These are phyloP conservation scores for Penicillium soppii DNA, from an alignment of 495 filamentous ascomycete genomes.

Conservation along the genomic window DNA sequence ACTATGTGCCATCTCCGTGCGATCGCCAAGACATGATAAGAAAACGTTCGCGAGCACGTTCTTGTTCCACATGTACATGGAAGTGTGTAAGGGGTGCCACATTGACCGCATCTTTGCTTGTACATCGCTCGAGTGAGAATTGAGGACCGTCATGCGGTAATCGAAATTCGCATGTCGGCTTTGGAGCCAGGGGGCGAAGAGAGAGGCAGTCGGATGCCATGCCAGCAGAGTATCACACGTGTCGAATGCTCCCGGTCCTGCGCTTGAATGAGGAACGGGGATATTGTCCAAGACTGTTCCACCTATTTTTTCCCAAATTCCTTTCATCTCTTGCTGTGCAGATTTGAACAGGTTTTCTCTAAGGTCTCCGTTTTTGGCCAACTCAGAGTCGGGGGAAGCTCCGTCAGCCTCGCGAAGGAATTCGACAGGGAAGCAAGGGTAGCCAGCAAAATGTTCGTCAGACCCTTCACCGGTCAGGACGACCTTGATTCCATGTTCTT, in stretches of 20 bases:
- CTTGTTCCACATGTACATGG: constrained; percentile 44
- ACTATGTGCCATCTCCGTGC: constrained; percentile 51
- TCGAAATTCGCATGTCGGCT: neutral
- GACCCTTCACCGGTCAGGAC: constrained; percentile 54
- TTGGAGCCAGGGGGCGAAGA: neutral
- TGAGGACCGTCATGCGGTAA: constrained; percentile 16
- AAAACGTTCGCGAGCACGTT: constrained; percentile 39
- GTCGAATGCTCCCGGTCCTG: no score
- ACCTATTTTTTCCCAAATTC: no score
- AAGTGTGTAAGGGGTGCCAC: constrained; percentile 53
- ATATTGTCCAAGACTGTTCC: neutral
- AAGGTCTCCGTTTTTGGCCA: neutral
- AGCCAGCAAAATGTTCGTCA: constrained; percentile 55
- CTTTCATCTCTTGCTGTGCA: neutral
- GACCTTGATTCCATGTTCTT: constrained; percentile 46
- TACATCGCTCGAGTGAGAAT: constrained; percentile 20
- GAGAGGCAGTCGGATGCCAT: neutral
- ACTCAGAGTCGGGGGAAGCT: constrained; percentile 25
- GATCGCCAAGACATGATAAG: constrained; percentile 47
- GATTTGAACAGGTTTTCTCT: neutral
- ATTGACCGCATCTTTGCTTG: constrained; percentile 21
- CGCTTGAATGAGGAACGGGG: neutral
- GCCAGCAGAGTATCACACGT: neutral
- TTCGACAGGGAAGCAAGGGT: constrained; percentile 41
- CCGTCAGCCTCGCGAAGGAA: constrained; percentile 44